Base-by-base conservation (phyloP, 352 stramenopile genomes). In the Globisporangium nodosum region DNA sequence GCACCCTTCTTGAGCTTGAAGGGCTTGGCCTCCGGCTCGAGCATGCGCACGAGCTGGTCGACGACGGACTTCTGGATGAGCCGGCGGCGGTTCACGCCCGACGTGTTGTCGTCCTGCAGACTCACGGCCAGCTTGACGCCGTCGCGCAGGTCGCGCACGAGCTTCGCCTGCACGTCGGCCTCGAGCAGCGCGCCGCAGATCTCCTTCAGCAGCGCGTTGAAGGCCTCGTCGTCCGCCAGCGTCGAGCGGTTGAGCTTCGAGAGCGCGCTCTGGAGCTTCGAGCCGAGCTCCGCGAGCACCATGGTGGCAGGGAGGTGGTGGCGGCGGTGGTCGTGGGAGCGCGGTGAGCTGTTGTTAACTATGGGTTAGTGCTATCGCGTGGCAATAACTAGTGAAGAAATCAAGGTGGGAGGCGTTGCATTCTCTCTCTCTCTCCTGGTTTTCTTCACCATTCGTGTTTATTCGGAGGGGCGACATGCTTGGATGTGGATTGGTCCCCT, bases 1-100 rank as follows among this genome's bases (percentile, higher is more conserved):
- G 92, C 84, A 30, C 85, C 89, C 58, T 96, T 94, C 64, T 96
- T 92, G 65, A 96, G 85, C 73, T 96, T 92, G 74, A 94, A 96
- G 5, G 87, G 81, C 62, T 91, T 73, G 42, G 77, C 72, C 45
- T 96, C 85, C 0, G 79, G 87, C 60, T 95, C 82, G 35, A 97
- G 79, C 87, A 97, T 95, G 51, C 74, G 71, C 45, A 95, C 90
- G 45, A 97, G 68, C 65, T 95, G 87, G 59, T 96, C 88, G 45
- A 94, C 87, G 39, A 97, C 85, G 27, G 88, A 84, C 65, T 96
- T 96, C 65, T 97, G 85, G 65, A 97, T 96, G 27, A 96, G 64
- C 16, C 81, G 77, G n/a, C 80, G 84, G 63, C 87, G 88, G 70
- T 97, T 96, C 51, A 73, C 70, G 20, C 87, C 86, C 13, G 83